phyloP scores from a whole-genome alignment of 2,329 filamentous ascomycete species.

The Diaporthe australafricana region DNA sequence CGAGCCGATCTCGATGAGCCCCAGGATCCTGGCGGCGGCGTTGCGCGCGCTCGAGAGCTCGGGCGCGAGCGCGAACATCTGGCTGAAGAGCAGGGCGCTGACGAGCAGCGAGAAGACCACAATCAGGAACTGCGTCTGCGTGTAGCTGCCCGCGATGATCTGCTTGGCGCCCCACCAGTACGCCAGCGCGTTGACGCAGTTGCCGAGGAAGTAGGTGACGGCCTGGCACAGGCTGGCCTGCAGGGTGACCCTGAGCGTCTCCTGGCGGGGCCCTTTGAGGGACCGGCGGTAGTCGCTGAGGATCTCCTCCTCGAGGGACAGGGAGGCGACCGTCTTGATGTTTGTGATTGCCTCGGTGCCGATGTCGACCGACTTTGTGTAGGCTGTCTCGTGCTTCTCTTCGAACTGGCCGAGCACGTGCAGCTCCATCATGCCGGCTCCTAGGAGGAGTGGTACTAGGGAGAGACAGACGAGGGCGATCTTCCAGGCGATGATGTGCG shows the following conservation, averaged over 20 bases:
- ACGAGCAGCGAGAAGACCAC: conserved; percentile 63
- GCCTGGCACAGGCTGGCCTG: conserved; percentile 35
- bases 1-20: conserved; percentile 39
- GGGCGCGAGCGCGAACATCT: conserved; percentile 69
- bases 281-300: conserved; percentile 45
- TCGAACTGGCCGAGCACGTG: conserved; percentile 71
- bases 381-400: conserved; percentile 72
- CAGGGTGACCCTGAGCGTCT: conserved; percentile 47
- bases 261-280: conserved; percentile 63
- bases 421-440: conserved; percentile 77
- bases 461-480: conserved; percentile 80
- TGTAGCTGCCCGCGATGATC: conserved; percentile 64
- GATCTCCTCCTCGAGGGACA: not conserved
- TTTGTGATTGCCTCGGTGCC: conserved; percentile 54
- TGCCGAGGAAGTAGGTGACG: conserved; percentile 36
- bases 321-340: not conserved
- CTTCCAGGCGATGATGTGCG: conserved; percentile 80
- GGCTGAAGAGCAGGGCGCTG: conserved; percentile 66
- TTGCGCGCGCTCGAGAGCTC: conserved; percentile 64
- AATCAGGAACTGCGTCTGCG: conserved; percentile 67
- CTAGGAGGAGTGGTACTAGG: conserved; percentile 75
- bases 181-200: conserved; percentile 56
- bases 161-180: conserved; percentile 73
- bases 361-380: conserved; percentile 71
- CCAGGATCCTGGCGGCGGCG: conserved; percentile 57